These are phyloP conservation scores for Aegilops longissima DNA, from an alignment of 176 grass and related monocot genomes.

Conservation along the genomic window DNA sequence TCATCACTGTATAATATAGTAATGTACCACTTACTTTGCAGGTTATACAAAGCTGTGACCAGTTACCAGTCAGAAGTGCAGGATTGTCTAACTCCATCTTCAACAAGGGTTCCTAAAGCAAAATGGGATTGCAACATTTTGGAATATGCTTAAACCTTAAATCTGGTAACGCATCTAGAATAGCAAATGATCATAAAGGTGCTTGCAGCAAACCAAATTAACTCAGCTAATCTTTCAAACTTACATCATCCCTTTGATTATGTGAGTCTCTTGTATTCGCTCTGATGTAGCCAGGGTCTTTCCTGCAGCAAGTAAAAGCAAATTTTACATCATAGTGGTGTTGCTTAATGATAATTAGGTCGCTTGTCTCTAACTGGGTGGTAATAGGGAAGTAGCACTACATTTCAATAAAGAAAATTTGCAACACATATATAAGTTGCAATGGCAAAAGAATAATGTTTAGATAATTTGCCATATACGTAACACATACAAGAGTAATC, in stretches of 20 bases:
- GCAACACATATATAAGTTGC: background rate
- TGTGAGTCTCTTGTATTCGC: slow-evolving; percentile 65
- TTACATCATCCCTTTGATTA: slow-evolving; percentile 93
- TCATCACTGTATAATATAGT: background rate
- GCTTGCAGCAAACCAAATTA: slow-evolving; percentile 20
- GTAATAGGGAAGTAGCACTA: background rate
- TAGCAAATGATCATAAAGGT: slow-evolving; percentile 21
- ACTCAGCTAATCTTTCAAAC: slow-evolving; percentile 46
- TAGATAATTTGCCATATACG: background rate
- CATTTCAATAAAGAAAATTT: background rate
- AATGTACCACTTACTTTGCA: slow-evolving; percentile 75
- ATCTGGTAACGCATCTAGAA: slow-evolving; percentile 4
- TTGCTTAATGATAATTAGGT: slow-evolving; percentile 13
- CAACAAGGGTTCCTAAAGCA: slow-evolving; percentile 87
- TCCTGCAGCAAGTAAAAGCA: slow-evolving; percentile 56
- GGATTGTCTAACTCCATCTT: slow-evolving; percentile 89
- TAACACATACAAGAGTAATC: slow-evolving; percentile 7
- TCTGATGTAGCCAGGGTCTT: slow-evolving; percentile 93
- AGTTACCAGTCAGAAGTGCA: slow-evolving; percentile 81
- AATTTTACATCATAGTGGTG: slow-evolving; percentile 24
- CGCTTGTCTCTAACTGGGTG: slow-evolving; percentile 15
- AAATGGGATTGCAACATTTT: slow-evolving; percentile 23
- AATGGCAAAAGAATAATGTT: background rate
- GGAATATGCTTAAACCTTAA: slow-evolving; percentile 20
- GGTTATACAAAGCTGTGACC: slow-evolving; percentile 94